A percentile compares a stretch with the other conserved stretches of the same genome.
These are phyloP conservation scores for Sugiyamaella castrensis DNA, from an alignment of 1,139 yeast genomes.

Conservation along the genomic window DNA sequence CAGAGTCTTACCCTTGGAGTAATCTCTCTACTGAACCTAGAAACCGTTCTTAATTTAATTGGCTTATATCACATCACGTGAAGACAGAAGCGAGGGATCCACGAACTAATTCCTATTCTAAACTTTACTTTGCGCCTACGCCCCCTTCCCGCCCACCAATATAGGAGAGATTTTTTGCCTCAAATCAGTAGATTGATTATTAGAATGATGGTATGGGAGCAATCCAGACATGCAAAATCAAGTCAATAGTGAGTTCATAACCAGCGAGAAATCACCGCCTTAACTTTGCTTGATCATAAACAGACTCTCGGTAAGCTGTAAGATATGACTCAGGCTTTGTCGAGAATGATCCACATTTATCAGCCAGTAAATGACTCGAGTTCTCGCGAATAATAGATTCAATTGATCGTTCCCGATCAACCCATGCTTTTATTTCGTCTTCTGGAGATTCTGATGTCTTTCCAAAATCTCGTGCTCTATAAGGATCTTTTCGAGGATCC, in stretches of 20 bases:
- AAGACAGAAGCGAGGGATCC: too few species aligned
- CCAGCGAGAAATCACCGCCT: too few species aligned
- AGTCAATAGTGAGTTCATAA: neutral
- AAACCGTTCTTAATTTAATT: too few species aligned
- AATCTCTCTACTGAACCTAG: too few species aligned
- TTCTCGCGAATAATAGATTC: conserved; percentile 37
- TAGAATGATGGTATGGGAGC: neutral
- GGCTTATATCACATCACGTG: too few species aligned
- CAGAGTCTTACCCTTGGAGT: too few species aligned
- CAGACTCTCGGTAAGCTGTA: conserved; percentile 20
- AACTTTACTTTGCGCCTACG: too few species aligned
- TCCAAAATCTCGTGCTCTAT: conserved; percentile 33
- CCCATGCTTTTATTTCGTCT: conserved; percentile 31
- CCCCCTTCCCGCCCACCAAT: too few species aligned
- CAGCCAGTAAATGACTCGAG: conserved; percentile 25
- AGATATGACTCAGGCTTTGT: conserved; percentile 22
- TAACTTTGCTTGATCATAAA: conserved; percentile 1
- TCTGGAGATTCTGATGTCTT: conserved; percentile 22
- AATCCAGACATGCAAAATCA: neutral
- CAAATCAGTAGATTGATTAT: neutral
- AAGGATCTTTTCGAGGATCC: conserved; percentile 38
- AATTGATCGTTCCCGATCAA: conserved; percentile 29
- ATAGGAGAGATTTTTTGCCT: neutral
- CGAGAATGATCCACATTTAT: conserved; percentile 31
- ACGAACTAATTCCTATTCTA: too few species aligned